Evolutionary conservation across 108 stramenopile genomes (phyloP), one percentile per base, ranked within the genome.

Genomic region (Skeletonema potamos): DNA sequence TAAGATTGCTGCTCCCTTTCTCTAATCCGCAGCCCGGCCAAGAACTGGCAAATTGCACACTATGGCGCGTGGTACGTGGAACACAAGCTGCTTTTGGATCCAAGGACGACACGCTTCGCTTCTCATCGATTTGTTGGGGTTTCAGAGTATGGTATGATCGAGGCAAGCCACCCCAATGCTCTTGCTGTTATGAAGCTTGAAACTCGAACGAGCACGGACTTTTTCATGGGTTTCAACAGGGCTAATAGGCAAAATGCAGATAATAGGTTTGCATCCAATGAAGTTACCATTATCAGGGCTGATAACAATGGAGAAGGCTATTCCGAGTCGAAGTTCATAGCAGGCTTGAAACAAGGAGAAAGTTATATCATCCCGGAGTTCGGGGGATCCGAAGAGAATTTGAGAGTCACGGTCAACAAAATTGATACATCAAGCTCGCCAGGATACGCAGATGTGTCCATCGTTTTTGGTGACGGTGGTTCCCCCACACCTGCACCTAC

Each of bases 181-280:
- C 39, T 41, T n/a, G 39, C 39, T 41, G 39, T 41, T 0, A 12
- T 69, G 36, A 69, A 69, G 30, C 17, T 69, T 18, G 68, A 69
- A 27, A 62, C 39, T 62, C 61, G 68, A 0, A 61, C 18, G 39
- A 27, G 33, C 26, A 22, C 20, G 8, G 68, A 69, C 41, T 62
- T 26, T 7, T 69, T 62, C 61, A 2, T 69, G 15, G 68, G 60
- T 17, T 62, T 69, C 60, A 69, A 69, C 18, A 36, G 68, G 12
- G 68, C 68, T 8, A 62, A 13, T 17, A 34, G 68, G 37, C 34
- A 10, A 13, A 69, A 69, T 28, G 36, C 20, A 13, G 39, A 69
- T 12, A 69, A 62, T 18, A 26, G 33, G 20, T 36, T 62, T n/a
- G 68, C 68, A n/a, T 37, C 62, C 48, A 37, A 69, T 41, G 34